Percentiles rank a stretch among this genome's conserved stretches.
phyloP scores from a whole-genome alignment of 805 yeast species.

The Torulaspora quercuum region DNA sequence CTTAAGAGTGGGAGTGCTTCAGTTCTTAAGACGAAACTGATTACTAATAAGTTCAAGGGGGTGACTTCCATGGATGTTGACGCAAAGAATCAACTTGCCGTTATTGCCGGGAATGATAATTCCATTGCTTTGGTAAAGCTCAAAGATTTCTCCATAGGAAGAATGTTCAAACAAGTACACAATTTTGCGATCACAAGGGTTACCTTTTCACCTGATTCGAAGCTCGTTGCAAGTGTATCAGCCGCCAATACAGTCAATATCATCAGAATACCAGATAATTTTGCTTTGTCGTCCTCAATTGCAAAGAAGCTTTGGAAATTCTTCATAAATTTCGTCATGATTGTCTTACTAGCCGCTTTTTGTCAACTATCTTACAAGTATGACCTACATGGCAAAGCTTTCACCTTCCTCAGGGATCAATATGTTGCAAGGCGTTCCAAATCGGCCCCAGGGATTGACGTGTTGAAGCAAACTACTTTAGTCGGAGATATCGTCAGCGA shows the following conservation, averaged over 20 bases:
- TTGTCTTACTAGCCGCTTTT: slow-evolving; percentile 25
- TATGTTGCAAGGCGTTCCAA: slow-evolving; percentile 20
- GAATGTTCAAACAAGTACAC: slow-evolving; percentile 60
- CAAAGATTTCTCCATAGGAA: slow-evolving; percentile 49
- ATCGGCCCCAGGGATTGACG: slow-evolving; percentile 16
- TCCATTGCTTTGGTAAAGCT: slow-evolving; percentile 57
- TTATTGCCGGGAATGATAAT: slow-evolving; percentile 53
- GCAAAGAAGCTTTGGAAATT: slow-evolving; percentile 24
- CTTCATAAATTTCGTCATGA: slow-evolving; percentile 26
- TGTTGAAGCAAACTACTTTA: slow-evolving; percentile 21
- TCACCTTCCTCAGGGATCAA: slow-evolving; percentile 19
- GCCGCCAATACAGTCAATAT: slow-evolving; percentile 74
- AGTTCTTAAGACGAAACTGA: slow-evolving; percentile 25
- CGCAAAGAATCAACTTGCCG: slow-evolving; percentile 35
- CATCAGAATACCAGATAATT: slow-evolving; percentile 53
- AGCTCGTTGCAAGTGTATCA: slow-evolving; percentile 64
- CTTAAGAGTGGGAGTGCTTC: slow-evolving; percentile 28
- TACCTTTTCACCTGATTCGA: slow-evolving; percentile 64
- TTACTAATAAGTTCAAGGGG: slow-evolving; percentile 45
- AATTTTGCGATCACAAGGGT: slow-evolving; percentile 74
- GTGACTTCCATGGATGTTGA: slow-evolving; percentile 51
- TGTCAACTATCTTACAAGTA: slow-evolving; percentile 28
- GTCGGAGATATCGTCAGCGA: slow-evolving; percentile 22
- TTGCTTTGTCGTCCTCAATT: slow-evolving; percentile 36
- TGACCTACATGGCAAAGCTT: slow-evolving; percentile 25